These are phyloP conservation scores for Pseudogymnoascus sp. DNA, from an alignment of 2,329 filamentous ascomycete species.

Conservation along the genomic window DNA sequence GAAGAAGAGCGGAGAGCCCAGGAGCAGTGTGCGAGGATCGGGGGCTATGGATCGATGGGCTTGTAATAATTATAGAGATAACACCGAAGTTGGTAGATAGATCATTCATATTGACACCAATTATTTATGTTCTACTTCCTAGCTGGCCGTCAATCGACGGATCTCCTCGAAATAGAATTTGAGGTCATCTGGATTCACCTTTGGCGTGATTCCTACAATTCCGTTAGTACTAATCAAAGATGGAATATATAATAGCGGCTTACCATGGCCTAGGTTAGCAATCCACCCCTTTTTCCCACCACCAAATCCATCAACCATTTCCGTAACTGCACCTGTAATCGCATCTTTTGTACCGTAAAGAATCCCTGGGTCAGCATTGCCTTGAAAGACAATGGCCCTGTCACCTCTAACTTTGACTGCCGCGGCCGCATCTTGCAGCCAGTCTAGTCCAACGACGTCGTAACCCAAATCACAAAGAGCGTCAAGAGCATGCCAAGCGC, in stretches of 20 bases:
- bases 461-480: constrained; percentile 82
- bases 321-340: constrained; percentile 74
- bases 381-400: constrained; percentile 72
- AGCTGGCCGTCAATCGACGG: constrained; percentile 54
- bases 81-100: background rate
- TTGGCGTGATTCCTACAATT: constrained; percentile 73
- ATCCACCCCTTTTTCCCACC: constrained; percentile 86
- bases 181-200: constrained; percentile 87
- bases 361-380: constrained; percentile 90
- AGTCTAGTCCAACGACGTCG: constrained; percentile 89
- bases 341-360: constrained; percentile 76
- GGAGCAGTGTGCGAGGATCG: background rate
- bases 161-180: constrained; percentile 93
- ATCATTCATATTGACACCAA: background rate
- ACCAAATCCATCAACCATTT: constrained; percentile 82
- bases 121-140: constrained; percentile 10
- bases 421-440: constrained; percentile 82
- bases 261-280: constrained; percentile 90
- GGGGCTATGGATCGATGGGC: background rate
- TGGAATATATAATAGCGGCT: constrained; percentile 27
- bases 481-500: constrained; percentile 90
- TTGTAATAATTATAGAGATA: background rate
- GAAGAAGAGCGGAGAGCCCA: background rate
- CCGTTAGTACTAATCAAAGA: constrained; percentile 18
- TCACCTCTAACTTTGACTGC: constrained; percentile 73